phyloP scores from a whole-genome alignment of 257 asterid species.

The Phtheirospermum japonicum region DNA sequence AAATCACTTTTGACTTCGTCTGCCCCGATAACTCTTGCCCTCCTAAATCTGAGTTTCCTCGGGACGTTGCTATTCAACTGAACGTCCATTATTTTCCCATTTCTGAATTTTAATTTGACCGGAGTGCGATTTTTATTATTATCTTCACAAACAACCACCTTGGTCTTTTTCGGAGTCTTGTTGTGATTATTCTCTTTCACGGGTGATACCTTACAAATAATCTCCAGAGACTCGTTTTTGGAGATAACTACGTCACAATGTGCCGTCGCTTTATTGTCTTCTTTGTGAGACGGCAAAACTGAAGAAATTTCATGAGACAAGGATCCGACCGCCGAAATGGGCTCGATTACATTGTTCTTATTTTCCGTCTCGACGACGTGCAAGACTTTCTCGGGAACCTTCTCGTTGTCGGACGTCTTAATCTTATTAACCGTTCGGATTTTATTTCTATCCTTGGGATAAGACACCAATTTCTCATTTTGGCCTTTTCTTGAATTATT shows the following conservation, averaged over 20 bases:
- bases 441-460: slow-evolving; percentile 37
- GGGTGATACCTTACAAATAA: slow-evolving; percentile 23
- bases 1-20: slow-evolving; percentile 40
- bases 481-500: slow-evolving; percentile 34
- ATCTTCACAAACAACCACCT: slow-evolving; percentile 36
- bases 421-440: slow-evolving; percentile 24
- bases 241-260: slow-evolving; percentile 10
- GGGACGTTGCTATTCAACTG: slow-evolving; percentile 51
- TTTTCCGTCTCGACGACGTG: slow-evolving; percentile 40
- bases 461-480: slow-evolving; percentile 37
- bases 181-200: slow-evolving; percentile 31
- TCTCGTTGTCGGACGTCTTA: slow-evolving; percentile 32
- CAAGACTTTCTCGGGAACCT: slow-evolving; percentile 55
- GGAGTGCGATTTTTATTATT: slow-evolving; percentile 31
- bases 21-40: slow-evolving; percentile 38
- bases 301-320: slow-evolving; percentile 31
- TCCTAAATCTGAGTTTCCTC: slow-evolving; percentile 60
- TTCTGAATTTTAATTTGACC: slow-evolving; percentile 63
- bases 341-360: slow-evolving; percentile 21
- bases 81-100: slow-evolving; percentile 67
- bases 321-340: slow-evolving; percentile 28
- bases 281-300: slow-evolving; percentile 35
- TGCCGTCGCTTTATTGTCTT: slow-evolving; percentile 21
- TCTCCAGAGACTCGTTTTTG: slow-evolving; percentile 23
- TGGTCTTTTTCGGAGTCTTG: slow-evolving; percentile 37